These are phyloP conservation scores for Cynara cardunculus DNA, from an alignment of 129 eudicot species.

Conservation along the genomic window DNA sequence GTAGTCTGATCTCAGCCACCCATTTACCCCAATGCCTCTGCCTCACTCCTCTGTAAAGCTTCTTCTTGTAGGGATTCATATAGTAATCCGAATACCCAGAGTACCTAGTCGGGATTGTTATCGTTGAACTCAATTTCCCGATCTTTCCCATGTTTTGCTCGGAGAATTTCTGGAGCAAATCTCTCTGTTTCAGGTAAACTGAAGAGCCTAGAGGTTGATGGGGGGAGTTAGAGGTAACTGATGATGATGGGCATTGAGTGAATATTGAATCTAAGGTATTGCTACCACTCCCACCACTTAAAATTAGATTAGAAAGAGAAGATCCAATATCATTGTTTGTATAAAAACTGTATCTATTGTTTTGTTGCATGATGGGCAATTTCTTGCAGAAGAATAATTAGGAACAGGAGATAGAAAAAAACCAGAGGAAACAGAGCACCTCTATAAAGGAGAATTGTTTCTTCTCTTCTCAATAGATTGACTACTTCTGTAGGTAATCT, in stretches of 20 bases:
- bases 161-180: constrained; percentile 58
- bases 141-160: constrained; percentile 38
- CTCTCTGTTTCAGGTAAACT: constrained; percentile 73
- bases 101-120: not conserved
- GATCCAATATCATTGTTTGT: constrained; percentile 35
- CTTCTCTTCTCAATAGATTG: constrained; percentile 18
- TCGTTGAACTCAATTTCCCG: not conserved
- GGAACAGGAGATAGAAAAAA: constrained; percentile 20
- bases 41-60: constrained; percentile 93
- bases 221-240: constrained; percentile 16
- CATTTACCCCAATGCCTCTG: constrained; percentile 99
- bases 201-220: constrained; percentile 69
- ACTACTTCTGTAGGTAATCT: constrained; percentile 1
- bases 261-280: constrained; percentile 87
- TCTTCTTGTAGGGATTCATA: constrained; percentile 48
- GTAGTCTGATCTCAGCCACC: constrained; percentile 96
- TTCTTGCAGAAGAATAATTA: constrained; percentile 9
- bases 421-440: constrained; percentile 47
- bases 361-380: constrained; percentile 44
- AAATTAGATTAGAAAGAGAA: constrained; percentile 65
- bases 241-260: constrained; percentile 40
- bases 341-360: constrained; percentile 12
- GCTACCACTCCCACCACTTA: constrained; percentile 40
- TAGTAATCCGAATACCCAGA: constrained; percentile 23
- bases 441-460: constrained; percentile 24